phyloP scores from a whole-genome alignment of 768 basidiomycete genomes.

The Kwoniella dendrophila region DNA sequence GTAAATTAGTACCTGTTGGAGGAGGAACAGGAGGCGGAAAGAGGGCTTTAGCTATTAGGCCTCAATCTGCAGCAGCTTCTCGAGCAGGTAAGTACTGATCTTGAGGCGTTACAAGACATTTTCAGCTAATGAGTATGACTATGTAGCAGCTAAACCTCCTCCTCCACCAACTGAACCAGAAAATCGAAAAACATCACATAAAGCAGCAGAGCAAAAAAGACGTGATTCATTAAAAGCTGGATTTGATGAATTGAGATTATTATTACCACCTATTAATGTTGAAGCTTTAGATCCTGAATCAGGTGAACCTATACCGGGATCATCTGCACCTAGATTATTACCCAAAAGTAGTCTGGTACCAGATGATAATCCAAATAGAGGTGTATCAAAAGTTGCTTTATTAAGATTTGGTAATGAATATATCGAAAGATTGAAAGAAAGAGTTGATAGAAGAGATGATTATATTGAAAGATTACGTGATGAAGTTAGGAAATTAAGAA shows the following conservation, averaged over 20 bases:
- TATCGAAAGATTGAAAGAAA: slow-evolving; percentile 72
- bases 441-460: slow-evolving; percentile 76
- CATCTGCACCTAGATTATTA: slow-evolving; percentile 84
- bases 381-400: slow-evolving; percentile 89
- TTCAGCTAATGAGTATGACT: not conserved
- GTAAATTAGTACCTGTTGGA: slow-evolving; percentile 7
- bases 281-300: slow-evolving; percentile 69
- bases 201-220: slow-evolving; percentile 95
- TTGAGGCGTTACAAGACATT: too few relatives aligned
- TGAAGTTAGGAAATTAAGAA: slow-evolving; percentile 66
- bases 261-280: slow-evolving; percentile 82
- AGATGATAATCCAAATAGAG: slow-evolving; percentile 89
- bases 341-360: slow-evolving; percentile 67
- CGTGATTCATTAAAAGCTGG: slow-evolving; percentile 94
- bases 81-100: slow-evolving; percentile 43
- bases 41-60: slow-evolving; percentile 41
- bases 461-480: slow-evolving; percentile 70
- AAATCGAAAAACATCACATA: slow-evolving; percentile 62
- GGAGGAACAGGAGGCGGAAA: slow-evolving; percentile 26
- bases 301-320: slow-evolving; percentile 79
- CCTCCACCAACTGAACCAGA: slow-evolving; percentile 40
- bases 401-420: slow-evolving; percentile 88
- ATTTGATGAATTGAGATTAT: slow-evolving; percentile 62
- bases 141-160: slow-evolving; percentile 56
- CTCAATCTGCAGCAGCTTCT: slow-evolving; percentile 30